phyloP scores from a whole-genome alignment of 106 monocot genomes.

The Allium sativum region DNA sequence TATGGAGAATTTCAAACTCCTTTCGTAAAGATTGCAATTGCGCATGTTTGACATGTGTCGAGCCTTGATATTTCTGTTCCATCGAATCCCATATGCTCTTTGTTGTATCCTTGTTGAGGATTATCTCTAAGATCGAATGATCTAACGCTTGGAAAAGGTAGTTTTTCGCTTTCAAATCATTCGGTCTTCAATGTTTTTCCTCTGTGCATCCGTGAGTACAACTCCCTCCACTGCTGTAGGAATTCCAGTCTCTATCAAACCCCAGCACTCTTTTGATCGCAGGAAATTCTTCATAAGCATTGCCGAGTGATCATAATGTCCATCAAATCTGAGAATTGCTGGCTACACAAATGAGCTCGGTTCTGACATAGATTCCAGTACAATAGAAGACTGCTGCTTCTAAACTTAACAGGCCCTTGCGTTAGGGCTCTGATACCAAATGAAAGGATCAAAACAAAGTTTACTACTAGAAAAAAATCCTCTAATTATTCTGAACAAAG shows the following conservation, averaged over 20 bases:
- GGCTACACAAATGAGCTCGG: too few relatives aligned
- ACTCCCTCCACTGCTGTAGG: neutral
- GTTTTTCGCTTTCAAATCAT: conserved; percentile 8
- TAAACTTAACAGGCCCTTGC: too few relatives aligned
- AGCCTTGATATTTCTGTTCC: neutral
- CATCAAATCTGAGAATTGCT: neutral
- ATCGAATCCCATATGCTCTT: neutral
- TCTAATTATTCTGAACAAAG: too few relatives aligned
- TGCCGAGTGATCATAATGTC: neutral
- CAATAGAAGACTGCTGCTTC: too few relatives aligned
- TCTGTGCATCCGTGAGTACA: neutral
- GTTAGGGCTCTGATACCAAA: too few relatives aligned
- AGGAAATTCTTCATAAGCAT: conserved; percentile 1
- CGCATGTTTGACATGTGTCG: neutral
- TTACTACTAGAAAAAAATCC: too few relatives aligned
- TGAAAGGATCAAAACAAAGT: too few relatives aligned
- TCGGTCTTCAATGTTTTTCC: neutral
- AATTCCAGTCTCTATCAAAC: neutral
- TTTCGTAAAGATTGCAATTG: neutral
- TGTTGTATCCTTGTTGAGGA: neutral
- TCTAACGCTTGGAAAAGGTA: conserved; percentile 2
- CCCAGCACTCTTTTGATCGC: conserved; percentile 4
- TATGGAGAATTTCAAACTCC: neutral
- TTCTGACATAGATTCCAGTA: too few relatives aligned
- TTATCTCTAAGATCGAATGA: neutral